Evolutionary conservation across 2,329 filamentous ascomycete genomes (phyloP), one percentile per base, ranked within the genome.

Genomic region (Magnaporthales sp.): DNA sequence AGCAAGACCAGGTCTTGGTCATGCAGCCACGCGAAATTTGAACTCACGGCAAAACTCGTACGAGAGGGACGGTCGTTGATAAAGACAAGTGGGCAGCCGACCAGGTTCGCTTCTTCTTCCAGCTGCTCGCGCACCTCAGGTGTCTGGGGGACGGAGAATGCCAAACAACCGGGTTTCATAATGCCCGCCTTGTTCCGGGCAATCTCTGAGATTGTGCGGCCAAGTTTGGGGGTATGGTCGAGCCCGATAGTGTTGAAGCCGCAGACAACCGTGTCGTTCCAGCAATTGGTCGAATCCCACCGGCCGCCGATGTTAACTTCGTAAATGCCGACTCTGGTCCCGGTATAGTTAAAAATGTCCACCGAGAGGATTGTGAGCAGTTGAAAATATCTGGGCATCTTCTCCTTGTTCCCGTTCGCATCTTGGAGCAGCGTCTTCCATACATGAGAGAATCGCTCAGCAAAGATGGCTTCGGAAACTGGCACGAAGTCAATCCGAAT

Each of bases 101-200:
- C 27, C 30, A 13, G 15, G 19, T 30, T 30, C 27, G 64, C 51
- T 56, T 65, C 54, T 22, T n/a, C 29, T 29, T 65, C 64, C 15
- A 65, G 30, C 54, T 65, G 29, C 22, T 38, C 51, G 22, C 51
- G 51, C 7, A 56, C 54, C 30, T 65, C 54, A 22, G 30, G 54
- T 19, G 19, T 22, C 27, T 65, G 64, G 4, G 54, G 64, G 4
- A 65, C 64, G 10, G 64, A 65, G 68, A 91, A 91, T 2, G 84
- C 87, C 29, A 83, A 82, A 4, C 84, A 79, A 2, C 83, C 84
- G 0, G 72, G 62, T 75, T 91, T 91, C 76, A 90, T 86, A 65
- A 91, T 87, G 1, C 89, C 89, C 1, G 86, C 85, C 76, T 91
- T 91, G 75, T 91, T 87, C 88, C 89, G 90, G 1, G 89, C 86